Base-by-base conservation (phyloP, 768 basidiomycete species). In the Termitomyces sp. region DNA sequence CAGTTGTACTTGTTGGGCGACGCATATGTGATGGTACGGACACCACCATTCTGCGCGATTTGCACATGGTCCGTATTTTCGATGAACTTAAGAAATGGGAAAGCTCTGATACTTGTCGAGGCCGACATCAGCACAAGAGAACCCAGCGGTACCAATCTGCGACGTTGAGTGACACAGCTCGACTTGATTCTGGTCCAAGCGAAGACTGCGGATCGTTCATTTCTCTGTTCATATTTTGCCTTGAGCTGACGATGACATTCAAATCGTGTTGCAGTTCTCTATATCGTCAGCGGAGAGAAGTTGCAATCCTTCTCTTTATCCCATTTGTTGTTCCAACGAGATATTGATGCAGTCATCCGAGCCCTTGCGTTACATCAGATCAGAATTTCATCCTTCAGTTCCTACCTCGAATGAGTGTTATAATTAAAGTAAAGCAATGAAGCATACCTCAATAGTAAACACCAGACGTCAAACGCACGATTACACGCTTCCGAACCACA, bases 311-410 rank as follows among this genome's bases (percentile, higher is more conserved):
- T n/a, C n/a, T n/a, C n/a, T n/a, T n/a, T n/a, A n/a, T n/a, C n/a
- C n/a, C n/a, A n/a, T n/a, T n/a, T n/a, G n/a, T 69, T 97, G 91
- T 72, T 99, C 97, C 33, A 98, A 73, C 13, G 94, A 97, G 47
- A 98, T 96, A 73, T 98, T 98, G 96, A 99, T 98, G 71, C 97
- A 98, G 0, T 95, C 95, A 70, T 98, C 97, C 22, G 74, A 3
- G 94, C 79, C 18, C 96, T 95, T 98, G 32, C n/a, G 11, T 52
- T 27, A 44, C 42, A 49, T 12, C 6, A 2, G 3, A 18, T 13
- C 25, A 23, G 3, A 1, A 1, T 18, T 49, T 13, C 13, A 1
- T 23, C 15, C 5, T 11, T 31, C 32, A 2, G 3, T 15, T n/a
- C 12, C 45, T 10, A 11, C 5, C 25, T 3, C 18, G 41, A n/a